phyloP scores from a whole-genome alignment of 108 stramenopile species.

The Asterionellopsis glacialis region DNA sequence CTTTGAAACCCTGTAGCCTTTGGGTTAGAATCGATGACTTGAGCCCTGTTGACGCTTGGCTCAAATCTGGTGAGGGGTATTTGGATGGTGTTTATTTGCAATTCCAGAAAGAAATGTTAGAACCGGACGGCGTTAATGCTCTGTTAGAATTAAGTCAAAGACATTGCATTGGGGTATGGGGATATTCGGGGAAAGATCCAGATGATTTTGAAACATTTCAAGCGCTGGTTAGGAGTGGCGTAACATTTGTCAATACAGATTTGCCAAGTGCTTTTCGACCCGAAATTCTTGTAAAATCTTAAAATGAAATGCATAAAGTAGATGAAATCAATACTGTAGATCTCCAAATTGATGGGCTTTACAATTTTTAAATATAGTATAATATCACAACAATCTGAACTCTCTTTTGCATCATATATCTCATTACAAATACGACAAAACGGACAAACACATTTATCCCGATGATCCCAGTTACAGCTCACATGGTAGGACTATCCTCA shows the following conservation, averaged over 20 bases:
- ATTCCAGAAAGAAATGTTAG: constrained; percentile 58
- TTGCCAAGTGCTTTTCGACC: constrained; percentile 52
- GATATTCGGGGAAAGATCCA: constrained; percentile 48
- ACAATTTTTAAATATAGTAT: no score
- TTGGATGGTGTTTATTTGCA: constrained; percentile 77
- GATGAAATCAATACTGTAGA: no score
- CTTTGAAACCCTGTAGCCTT: constrained; percentile 27
- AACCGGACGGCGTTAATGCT: constrained; percentile 33
- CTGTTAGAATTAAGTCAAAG: constrained; percentile 33
- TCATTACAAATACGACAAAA: no score
- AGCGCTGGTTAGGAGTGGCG: constrained; percentile 44
- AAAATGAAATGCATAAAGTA: no score
- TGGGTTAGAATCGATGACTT: constrained; percentile 43
- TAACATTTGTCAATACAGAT: constrained; percentile 71
- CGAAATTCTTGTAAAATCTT: constrained; percentile 16
- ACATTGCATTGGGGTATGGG: constrained; percentile 61
- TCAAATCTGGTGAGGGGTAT: constrained; percentile 32
- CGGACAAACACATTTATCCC: no score
- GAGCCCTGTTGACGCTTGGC: constrained; percentile 47
- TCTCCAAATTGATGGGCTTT: no score
- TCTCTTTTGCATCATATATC: no score
- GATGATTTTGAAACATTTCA: constrained; percentile 55
- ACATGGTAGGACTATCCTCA: no score
- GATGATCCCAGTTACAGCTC: no score
- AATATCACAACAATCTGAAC: no score